A percentile compares a stretch with the other conserved stretches of the same genome.
Evolutionary conservation across 352 stramenopile species (phyloP).

Genomic region (Globisporangium cylindrosporum): DNA sequence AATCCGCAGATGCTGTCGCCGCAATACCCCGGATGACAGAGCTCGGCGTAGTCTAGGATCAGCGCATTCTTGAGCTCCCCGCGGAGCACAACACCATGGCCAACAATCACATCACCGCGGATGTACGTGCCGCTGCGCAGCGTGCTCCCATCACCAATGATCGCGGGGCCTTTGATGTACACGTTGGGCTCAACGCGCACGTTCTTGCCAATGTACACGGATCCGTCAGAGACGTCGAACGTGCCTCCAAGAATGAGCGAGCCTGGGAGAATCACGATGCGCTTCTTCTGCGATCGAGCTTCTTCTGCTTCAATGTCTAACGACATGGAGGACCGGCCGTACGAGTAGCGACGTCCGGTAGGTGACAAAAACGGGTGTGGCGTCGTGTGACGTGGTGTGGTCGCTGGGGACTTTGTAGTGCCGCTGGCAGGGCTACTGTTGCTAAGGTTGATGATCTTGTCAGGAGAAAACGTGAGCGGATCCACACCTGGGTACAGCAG

Average conservation of each 20-base stretch:
- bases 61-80: constrained; percentile 73
- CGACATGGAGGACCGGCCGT: constrained; percentile 32
- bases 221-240: constrained; percentile 70
- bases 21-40: constrained; percentile 73
- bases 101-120: constrained; percentile 64
- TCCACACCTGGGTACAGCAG: constrained; percentile 53
- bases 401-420: not conserved
- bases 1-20: constrained; percentile 71
- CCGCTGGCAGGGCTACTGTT: not conserved
- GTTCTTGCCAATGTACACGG: constrained; percentile 59
- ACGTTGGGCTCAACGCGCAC: constrained; percentile 66
- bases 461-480: constrained; percentile 40
- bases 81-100: constrained; percentile 55
- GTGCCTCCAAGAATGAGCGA: constrained; percentile 52
- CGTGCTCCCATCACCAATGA: constrained; percentile 63
- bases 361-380: constrained; percentile 12
- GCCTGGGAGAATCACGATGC: constrained; percentile 46
- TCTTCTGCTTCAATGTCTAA: constrained; percentile 23
- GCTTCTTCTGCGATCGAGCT: constrained; percentile 25
- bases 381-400: constrained; percentile 4
- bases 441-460: constrained; percentile 60
- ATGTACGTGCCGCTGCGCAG: constrained; percentile 68
- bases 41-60: constrained; percentile 68
- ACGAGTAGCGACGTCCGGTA: constrained; percentile 19
- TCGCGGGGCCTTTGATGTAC: constrained; percentile 70